A percentile compares a stretch with the other conserved stretches of the same genome.
Conservation (phyloP, 2,329 filamentous ascomycete species). For the Coniochaeta sp. region DNA sequence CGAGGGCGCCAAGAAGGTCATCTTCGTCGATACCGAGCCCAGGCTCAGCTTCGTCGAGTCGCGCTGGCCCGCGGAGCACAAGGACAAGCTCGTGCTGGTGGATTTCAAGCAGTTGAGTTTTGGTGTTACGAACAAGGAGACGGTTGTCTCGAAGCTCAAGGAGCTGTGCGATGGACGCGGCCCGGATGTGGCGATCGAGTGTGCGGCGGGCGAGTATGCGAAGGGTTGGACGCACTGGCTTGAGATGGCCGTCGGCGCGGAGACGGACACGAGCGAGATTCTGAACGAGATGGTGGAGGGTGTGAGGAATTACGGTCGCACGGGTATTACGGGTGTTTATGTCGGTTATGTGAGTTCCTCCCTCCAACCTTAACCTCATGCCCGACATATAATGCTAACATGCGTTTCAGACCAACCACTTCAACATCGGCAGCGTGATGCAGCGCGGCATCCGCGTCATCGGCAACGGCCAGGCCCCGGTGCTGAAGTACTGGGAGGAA, state of each 20-base stretch:
- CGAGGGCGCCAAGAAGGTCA: conserved; percentile 69
- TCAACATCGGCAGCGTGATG: conserved; percentile 80
- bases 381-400: too few relatives aligned
- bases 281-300: conserved; percentile 73
- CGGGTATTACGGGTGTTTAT: conserved; percentile 69
- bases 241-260: conserved; percentile 55
- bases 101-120: conserved; percentile 57
- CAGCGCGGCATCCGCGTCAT: conserved; percentile 77
- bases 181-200: conserved; percentile 68
- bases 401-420: conserved; percentile 59
- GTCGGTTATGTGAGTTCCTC: conserved; percentile 50
- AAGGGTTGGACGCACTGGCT: conserved; percentile 56
- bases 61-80: conserved; percentile 44
- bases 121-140: conserved; percentile 50
- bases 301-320: conserved; percentile 65
- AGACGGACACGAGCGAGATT: conserved; percentile 80
- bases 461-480: conserved; percentile 60
- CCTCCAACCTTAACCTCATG: too few relatives aligned
- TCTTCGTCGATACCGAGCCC: conserved; percentile 69
- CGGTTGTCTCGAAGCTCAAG: conserved; percentile 66
- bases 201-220: conserved; percentile 52
- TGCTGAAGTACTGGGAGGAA: conserved; percentile 78
- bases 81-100: conserved; percentile 55
- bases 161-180: conserved; percentile 66
- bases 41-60: conserved; percentile 62